Evolutionary conservation across 176 grass and related monocot genomes (phyloP).

Genomic region (Avena insularis): DNA sequence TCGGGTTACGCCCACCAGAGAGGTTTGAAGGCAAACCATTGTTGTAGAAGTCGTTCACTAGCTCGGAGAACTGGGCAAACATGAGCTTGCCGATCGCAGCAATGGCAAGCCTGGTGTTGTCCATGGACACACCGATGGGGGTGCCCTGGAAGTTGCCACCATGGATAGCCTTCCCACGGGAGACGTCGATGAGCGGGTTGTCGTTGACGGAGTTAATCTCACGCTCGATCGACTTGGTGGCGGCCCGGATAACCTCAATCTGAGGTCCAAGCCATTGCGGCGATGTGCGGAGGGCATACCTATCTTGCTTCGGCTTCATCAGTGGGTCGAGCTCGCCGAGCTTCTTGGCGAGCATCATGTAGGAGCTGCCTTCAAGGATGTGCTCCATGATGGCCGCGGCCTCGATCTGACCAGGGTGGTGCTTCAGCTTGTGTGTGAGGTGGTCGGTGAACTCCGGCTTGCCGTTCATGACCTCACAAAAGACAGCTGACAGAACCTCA

Average conservation of each 20-base stretch:
- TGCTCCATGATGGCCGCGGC: constrained; percentile 93
- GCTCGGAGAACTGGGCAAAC: constrained; percentile 92
- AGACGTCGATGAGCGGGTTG: constrained; percentile 88
- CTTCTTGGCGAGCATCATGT: constrained; percentile 71
- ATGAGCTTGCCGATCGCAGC: constrained; percentile 72
- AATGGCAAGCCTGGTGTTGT: constrained; percentile 78
- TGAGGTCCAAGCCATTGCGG: constrained; percentile 93
- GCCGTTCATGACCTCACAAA: constrained; percentile 92
- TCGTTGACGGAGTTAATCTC: constrained; percentile 96
- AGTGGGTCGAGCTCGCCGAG: constrained; percentile 73
- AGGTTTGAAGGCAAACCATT: constrained; percentile 86
- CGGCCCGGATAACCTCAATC: constrained; percentile 81
- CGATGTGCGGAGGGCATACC: constrained; percentile 91
- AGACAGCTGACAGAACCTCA: constrained; percentile 75
- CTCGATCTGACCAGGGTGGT: constrained; percentile 91
- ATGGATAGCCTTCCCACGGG: constrained; percentile 70
- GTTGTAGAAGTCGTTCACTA: constrained; percentile 91
- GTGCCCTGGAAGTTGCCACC: constrained; percentile 94
- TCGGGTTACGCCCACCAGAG: constrained; percentile 83
- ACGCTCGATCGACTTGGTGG: constrained; percentile 74
- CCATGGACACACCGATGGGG: constrained; percentile 90
- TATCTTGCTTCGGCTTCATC: constrained; percentile 94
- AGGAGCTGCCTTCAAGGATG: constrained; percentile 77
- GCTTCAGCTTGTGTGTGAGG: constrained; percentile 89
- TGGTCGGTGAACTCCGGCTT: constrained; percentile 90